Percentiles rank a stretch among this genome's conserved stretches.
phyloP scores from a whole-genome alignment of 768 basidiomycete genomes.

The Lentinula aciculospora region DNA sequence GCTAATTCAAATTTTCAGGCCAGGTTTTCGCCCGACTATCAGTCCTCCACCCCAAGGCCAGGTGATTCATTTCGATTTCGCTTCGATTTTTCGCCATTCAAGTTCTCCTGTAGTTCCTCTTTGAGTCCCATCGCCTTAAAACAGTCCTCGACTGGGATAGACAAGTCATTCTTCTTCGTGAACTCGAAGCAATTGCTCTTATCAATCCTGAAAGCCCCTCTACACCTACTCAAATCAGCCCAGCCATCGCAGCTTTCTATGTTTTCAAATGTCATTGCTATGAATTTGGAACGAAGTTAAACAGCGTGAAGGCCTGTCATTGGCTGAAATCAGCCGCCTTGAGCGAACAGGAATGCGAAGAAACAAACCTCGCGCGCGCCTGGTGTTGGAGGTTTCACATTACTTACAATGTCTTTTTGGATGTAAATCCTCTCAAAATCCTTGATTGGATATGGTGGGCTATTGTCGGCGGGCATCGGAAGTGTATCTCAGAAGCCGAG shows the following conservation, averaged over 20 bases:
- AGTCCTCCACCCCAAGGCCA: not conserved
- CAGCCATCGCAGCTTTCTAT: constrained; percentile 8
- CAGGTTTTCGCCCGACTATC: not conserved
- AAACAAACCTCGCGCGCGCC: constrained; percentile 6
- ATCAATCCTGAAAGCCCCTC: not conserved
- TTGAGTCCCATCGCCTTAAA: constrained; percentile 6
- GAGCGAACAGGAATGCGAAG: constrained; percentile 6
- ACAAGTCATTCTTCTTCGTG: not conserved
- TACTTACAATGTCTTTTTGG: constrained; percentile 1
- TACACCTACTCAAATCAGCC: not conserved
- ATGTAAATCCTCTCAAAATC: not conserved
- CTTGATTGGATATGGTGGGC: constrained; percentile 6
- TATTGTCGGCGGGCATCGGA: constrained; percentile 6
- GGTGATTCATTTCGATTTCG: not conserved
- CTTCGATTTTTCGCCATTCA: not conserved
- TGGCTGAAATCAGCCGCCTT: constrained; percentile 5
- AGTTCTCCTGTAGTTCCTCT: constrained; percentile 2
- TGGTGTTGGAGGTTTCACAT: constrained; percentile 11
- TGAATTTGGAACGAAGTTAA: constrained; percentile 8
- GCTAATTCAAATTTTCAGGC: too few species aligned
- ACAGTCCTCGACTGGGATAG: constrained; percentile 4
- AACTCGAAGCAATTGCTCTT: not conserved
- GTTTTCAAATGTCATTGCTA: constrained; percentile 8
- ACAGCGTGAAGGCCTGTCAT: constrained; percentile 3
- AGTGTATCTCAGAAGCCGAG: constrained; percentile 1